Evolutionary conservation across 306 rosid species (phyloP), one percentile per base, ranked within the genome.

Genomic region (Pyrus bretschneideri): DNA sequence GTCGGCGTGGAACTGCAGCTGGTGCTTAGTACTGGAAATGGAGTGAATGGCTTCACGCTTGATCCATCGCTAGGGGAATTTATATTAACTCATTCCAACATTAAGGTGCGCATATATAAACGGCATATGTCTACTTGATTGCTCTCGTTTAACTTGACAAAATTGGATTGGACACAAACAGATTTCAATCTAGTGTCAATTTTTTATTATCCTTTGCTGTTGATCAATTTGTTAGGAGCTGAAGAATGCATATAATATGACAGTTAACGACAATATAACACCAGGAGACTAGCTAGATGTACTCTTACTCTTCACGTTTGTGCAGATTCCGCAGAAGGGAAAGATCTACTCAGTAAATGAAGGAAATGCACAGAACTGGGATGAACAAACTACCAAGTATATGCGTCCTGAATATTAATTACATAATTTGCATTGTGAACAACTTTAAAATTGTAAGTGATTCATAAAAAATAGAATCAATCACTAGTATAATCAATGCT

Each of bases 281-380:
- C 45, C 9, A 42, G 45, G 45, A 42, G 42, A 38, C 42, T 38
- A 38, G 42, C 42, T 38, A 38, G 42, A 38, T 38, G 42, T 38
- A 38, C 2, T 38, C 42, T 38, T 38, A 38, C 42, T 38, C 42
- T 38, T 38, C 42, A 38, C 9, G 45, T 4, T 74, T 86, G 57
- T 22, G 21, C 77, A 91, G 97, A 89, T 92, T 78, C 97, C 97
- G 22, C 82, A 84, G 83, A 89, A 90, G 73, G 98, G 98, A 76
- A 92, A 90, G 75, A 92, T 94, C 71, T 94, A 90, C 80, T 94
- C 95, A 5, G 98, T 92, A 68, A 94, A 94, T 81, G 96, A 94
- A 87, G 98, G 98, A 79, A 94, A 94, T 85, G 95, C 97, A 22
- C 89, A 86, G 81, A 89, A 92, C 71, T 94, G 98, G 98, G 98